These are phyloP conservation scores for Tetracentron sinense DNA, from an alignment of 164 flowering plant species.

Conservation along the genomic window DNA sequence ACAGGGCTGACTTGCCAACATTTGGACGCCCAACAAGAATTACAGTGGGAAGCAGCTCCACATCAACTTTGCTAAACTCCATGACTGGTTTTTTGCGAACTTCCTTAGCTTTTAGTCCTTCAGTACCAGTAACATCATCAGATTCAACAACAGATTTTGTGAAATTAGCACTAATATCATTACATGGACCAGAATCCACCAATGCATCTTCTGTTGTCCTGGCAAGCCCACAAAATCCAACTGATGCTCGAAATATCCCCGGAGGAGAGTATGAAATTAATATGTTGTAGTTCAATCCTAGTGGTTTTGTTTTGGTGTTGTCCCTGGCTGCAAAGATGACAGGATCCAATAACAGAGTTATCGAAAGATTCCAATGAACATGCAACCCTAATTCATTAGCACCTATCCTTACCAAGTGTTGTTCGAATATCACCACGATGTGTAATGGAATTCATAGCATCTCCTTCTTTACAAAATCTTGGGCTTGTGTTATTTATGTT, in stretches of 20 bases:
- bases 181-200: neutral
- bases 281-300: neutral
- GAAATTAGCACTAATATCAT: neutral
- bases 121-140: neutral
- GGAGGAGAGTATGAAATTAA: neutral
- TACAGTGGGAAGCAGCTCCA: conserved; percentile 69
- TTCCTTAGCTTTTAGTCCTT: conserved; percentile 9
- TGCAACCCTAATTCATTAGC: neutral
- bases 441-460: neutral
- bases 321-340: neutral
- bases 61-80: conserved; percentile 67
- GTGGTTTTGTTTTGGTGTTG: neutral
- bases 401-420: conserved; percentile 1
- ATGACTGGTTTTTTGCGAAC: conserved; percentile 24
- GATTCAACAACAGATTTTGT: neutral
- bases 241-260: neutral
- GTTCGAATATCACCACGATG: neutral
- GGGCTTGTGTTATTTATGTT: neutral
- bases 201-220: conserved; percentile 1
- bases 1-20: conserved; percentile 95
- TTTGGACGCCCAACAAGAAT: conserved; percentile 90
- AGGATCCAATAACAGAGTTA: neutral
- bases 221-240: conserved; percentile 17
- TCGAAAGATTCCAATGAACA: neutral
- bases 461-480: conserved; percentile 1